Evolutionary conservation across 139 green algal genomes (phyloP).

Genomic region (Pedinophyceae sp.): DNA sequence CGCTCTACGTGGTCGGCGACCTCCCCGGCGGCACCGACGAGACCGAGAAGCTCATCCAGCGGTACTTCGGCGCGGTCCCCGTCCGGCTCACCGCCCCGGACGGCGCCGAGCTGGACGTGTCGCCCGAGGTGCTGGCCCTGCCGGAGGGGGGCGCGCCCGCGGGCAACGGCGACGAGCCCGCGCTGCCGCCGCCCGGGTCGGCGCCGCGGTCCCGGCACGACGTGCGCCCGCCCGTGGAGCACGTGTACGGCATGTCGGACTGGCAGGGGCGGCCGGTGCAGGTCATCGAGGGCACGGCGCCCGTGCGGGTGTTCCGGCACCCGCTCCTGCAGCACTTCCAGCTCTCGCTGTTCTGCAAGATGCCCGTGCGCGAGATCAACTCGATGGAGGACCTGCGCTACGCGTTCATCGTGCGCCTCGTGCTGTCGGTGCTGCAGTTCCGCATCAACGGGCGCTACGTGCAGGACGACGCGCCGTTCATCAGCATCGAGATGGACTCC

Average conservation of each 20-base stretch:
- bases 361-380: slow-evolving; percentile 60
- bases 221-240: slow-evolving; percentile 75
- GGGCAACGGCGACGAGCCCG: slow-evolving; percentile 18
- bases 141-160: neutral
- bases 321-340: slow-evolving; percentile 87
- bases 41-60: slow-evolving; percentile 40
- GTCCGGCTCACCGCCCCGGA: slow-evolving; percentile 1
- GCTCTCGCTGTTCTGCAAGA: slow-evolving; percentile 91
- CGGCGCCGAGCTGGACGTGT: neutral
- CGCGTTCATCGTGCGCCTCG: slow-evolving; percentile 67
- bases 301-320: slow-evolving; percentile 78
- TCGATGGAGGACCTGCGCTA: slow-evolving; percentile 50
- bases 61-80: slow-evolving; percentile 37
- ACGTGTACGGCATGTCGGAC: slow-evolving; percentile 48
- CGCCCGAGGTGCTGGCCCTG: slow-evolving; percentile 3
- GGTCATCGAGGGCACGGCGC: slow-evolving; percentile 10
- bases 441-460: slow-evolving; percentile 62
- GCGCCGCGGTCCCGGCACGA: slow-evolving; percentile 2
- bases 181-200: slow-evolving; percentile 1
- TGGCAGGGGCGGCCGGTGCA: slow-evolving; percentile 11
- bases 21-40: slow-evolving; percentile 30
- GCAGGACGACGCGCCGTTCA: slow-evolving; percentile 53
- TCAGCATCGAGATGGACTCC: slow-evolving; percentile 80
- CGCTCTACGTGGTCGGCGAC: slow-evolving; percentile 89
- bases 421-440: slow-evolving; percentile 84